Base-by-base conservation (phyloP, 1,139 yeast genomes). In the Geotrichum citri-aurantii region DNA sequence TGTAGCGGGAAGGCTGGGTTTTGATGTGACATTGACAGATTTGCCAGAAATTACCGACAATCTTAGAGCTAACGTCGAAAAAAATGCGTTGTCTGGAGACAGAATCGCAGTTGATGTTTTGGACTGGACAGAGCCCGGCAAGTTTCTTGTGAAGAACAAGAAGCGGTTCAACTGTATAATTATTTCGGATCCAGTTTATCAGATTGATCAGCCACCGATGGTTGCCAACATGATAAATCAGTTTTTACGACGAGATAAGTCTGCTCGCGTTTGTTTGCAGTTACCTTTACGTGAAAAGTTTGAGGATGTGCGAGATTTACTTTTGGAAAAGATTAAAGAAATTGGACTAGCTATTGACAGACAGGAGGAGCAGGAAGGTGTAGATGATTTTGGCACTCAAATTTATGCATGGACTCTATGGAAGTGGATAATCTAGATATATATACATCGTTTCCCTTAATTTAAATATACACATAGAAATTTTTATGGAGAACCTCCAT, bases 151-250 rank as follows among this genome's bases (percentile, higher is more conserved):
- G 1, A 64, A 64, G 19, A 60, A 49, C 21, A 48, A 37, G 8
- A 57, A 65, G 66, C 42, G 64, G 14, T 89, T 81, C 69, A 78
- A 80, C 50, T 81, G 90, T 0, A 77, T 92, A 2, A 74, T 93
- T 0, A 73, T 89, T 5, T 86, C 97, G 40, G 99, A 93, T 71
- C 97, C 97, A 0, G 83, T 92, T 1, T 93, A 93, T 71, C 88
- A 97, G 0, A 74, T 85, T 0, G 79, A 82, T 42, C 98, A 93
- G 68, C 97, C 98, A 0, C 71, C 71, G 31, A 81, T 88, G 83
- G 83, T 93, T 0, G 79, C 81, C 2, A 71, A 81, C 55, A 84
- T 88, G 78, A 75, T 90, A 2, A 66, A 69, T 4, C 64, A 67
- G 53, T 76, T 85, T 57, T 69, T 79, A n/a, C 66, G 66, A 2